phyloP scores from a whole-genome alignment of 441 rosid genomes.

The Eruca vesicaria region DNA sequence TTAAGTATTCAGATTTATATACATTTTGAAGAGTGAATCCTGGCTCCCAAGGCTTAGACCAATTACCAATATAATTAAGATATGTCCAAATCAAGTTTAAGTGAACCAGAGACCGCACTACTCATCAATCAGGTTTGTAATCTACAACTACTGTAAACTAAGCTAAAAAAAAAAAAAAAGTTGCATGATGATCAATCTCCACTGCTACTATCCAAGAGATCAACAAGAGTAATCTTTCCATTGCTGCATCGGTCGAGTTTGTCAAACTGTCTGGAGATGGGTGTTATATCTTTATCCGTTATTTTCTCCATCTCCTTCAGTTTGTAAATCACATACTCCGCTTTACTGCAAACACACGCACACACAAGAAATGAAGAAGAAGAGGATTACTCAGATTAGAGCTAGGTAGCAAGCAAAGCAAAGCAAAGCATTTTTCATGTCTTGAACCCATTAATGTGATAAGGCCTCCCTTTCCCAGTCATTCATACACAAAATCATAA shows the following conservation, averaged over 20 bases:
- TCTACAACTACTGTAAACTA: slow-evolving; percentile 17
- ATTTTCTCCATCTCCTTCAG: slow-evolving; percentile 93
- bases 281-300: slow-evolving; percentile 71
- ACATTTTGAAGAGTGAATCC: background rate
- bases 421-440: background rate
- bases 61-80: background rate
- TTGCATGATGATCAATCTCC: slow-evolving; percentile 21
- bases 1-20: background rate
- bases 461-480: background rate
- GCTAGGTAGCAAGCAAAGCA: slow-evolving; percentile 1
- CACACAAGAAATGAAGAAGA: too few species aligned
- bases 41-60: slow-evolving; percentile 5
- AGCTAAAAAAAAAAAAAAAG: slow-evolving; percentile 8
- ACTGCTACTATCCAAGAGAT: slow-evolving; percentile 57
- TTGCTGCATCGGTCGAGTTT: slow-evolving; percentile 73
- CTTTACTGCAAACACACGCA: slow-evolving; percentile 56
- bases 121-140: background rate
- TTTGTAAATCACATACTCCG: slow-evolving; percentile 87
- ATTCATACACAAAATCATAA: background rate
- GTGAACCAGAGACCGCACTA: background rate
- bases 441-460: background rate
- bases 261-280: slow-evolving; percentile 70
- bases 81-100: background rate
- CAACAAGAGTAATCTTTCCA: slow-evolving; percentile 85
- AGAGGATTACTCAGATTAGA: background rate